A percentile compares a stretch with the other conserved stretches of the same genome.
Conservation (phyloP, 192 early-diverging fungal species). For the Mortierella antarctica region DNA sequence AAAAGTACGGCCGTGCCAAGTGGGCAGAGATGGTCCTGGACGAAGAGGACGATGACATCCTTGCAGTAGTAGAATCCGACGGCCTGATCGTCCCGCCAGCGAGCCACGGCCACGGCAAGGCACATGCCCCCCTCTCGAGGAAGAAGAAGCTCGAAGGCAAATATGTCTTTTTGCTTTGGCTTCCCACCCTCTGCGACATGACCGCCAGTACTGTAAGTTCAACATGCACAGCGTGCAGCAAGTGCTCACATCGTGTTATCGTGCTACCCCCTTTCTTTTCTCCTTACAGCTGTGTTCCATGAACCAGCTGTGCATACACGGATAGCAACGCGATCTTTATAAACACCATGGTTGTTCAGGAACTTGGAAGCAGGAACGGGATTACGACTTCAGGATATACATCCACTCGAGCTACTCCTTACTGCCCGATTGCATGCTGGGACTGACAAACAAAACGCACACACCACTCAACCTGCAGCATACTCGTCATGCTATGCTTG, state of each 20-base stretch:
- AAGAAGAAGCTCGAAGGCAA: slow-evolving; percentile 66
- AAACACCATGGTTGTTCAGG: neutral
- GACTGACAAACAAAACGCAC: too few species aligned
- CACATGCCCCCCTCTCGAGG: slow-evolving; percentile 5
- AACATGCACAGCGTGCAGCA: too few species aligned
- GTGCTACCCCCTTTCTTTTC: neutral
- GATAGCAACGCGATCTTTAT: too few species aligned
- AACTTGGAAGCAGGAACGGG: neutral
- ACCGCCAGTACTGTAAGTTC: slow-evolving; percentile 75
- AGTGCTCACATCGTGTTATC: neutral
- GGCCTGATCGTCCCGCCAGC: slow-evolving; percentile 46
- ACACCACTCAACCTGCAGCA: too few species aligned
- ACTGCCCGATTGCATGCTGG: too few species aligned
- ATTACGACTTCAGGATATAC: too few species aligned
- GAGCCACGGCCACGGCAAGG: slow-evolving; percentile 25
- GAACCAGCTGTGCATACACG: too few species aligned
- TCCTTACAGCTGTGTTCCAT: neutral
- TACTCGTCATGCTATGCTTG: too few species aligned
- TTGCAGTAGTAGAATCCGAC: slow-evolving; percentile 52
- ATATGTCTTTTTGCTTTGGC: slow-evolving; percentile 69
- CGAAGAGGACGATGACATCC: slow-evolving; percentile 20
- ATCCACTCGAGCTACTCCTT: too few species aligned
- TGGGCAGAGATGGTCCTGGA: slow-evolving; percentile 37
- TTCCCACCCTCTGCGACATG: slow-evolving; percentile 88
- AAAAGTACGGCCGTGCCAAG: slow-evolving; percentile 32